Evolutionary conservation across 805 yeast genomes (phyloP), one percentile per base, ranked within the genome.

Genomic region (Hyphopichia homilentoma): DNA sequence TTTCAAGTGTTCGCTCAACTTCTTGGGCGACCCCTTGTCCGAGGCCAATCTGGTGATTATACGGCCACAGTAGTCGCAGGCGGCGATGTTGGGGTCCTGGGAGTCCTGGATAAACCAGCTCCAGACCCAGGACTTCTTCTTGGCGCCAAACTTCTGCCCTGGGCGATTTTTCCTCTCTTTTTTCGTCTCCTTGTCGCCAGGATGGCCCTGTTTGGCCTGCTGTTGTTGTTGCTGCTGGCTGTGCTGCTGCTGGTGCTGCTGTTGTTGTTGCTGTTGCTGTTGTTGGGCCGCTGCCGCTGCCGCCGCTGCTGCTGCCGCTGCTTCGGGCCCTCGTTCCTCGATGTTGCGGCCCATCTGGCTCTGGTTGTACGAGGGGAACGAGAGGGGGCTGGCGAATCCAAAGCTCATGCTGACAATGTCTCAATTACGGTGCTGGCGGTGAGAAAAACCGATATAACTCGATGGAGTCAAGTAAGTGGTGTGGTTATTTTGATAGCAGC

Each of bases 81-180:
- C 69, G 2, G 81, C 80, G 13, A 68, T 39, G 34, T 73, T 72
- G 30, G 70, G 62, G 41, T 76, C 72, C 13, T 40, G 40, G 12
- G 49, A 47, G 45, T 74, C 79, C 44, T 76, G 81, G 9, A 61
- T 61, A 44, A 75, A 76, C 81, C 81, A 76, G 14, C 67, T 53
- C 81, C 81, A 76, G 9, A 75, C 80, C 81, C 81, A 76, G 20
- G 77, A 73, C 42, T 67, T 70, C 62, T 75, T 75, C 45, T 73
- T 75, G 12, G 81, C 81, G 12, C 81, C 81, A 38, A 73, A 73
- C 43, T 66, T 70, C 41, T 70, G 77, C 6, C 79, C 79, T 1
- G 78, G 78, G 32, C 72, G 59, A 45, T 71, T 72, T 14, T 54
- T 56, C 15, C 68, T 54, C 30, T 56, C 65, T 25, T 48, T 47